phyloP scores from a whole-genome alignment of 805 yeast genomes.

The Nakazawaea pomicola region DNA sequence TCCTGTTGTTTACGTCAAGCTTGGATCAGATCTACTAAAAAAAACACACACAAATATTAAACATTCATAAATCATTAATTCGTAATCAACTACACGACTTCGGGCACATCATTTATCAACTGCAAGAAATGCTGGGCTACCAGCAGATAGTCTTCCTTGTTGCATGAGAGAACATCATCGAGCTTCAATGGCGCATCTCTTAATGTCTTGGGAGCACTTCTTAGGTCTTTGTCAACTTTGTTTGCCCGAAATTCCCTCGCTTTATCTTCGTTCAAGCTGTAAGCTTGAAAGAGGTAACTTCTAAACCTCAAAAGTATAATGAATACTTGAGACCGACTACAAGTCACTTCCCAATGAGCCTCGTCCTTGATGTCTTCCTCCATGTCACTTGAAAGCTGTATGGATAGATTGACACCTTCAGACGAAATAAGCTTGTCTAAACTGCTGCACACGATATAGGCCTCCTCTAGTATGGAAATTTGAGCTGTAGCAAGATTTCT shows the following conservation, averaged over 20 bases:
- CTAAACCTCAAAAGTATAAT: constrained; percentile 18
- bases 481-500: constrained; percentile 34
- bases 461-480: constrained; percentile 46
- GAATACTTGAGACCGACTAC: constrained; percentile 13
- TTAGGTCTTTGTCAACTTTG: constrained; percentile 29
- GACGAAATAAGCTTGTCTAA: constrained; percentile 38
- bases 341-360: constrained; percentile 5
- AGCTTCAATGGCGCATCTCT: background rate
- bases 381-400: constrained; percentile 17
- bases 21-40: too few relatives aligned
- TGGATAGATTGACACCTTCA: constrained; percentile 34
- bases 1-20: background rate
- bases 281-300: constrained; percentile 19
- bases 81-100: constrained; percentile 4
- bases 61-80: background rate
- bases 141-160: constrained; percentile 2
- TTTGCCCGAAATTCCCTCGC: constrained; percentile 26
- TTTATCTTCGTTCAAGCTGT: constrained; percentile 20
- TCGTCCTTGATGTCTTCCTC: constrained; percentile 1
- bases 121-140: constrained; percentile 3
- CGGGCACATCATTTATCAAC: constrained; percentile 1
- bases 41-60: background rate
- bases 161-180: constrained; percentile 1
- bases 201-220: constrained; percentile 21
- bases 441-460: constrained; percentile 35